phyloP scores from a whole-genome alignment of 192 early-diverging fungal species.

The Gonapodya prolifera region DNA sequence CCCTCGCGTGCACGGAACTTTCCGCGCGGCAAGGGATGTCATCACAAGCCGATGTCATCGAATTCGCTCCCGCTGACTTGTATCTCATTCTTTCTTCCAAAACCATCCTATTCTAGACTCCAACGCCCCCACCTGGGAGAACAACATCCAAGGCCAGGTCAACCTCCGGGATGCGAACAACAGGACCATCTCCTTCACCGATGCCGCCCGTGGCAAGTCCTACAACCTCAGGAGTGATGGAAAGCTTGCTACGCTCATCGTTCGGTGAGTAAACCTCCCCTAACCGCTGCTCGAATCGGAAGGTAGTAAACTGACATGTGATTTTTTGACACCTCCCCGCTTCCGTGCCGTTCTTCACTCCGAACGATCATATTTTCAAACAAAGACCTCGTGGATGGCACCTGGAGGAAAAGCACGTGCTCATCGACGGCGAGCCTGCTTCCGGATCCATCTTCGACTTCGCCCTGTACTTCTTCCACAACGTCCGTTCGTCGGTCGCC shows the following conservation, averaged over 20 bases:
- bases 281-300: too few relatives aligned
- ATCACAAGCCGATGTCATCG: background rate
- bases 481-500: slow-evolving; percentile 68
- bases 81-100: too few relatives aligned
- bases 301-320: background rate
- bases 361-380: slow-evolving; percentile 2
- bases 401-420: slow-evolving; percentile 90
- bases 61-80: too few relatives aligned
- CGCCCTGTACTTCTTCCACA: slow-evolving; percentile 98
- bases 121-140: slow-evolving; percentile 94
- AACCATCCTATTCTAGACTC: slow-evolving; percentile 54
- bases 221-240: slow-evolving; percentile 85
- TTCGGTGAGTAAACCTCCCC: slow-evolving; percentile 41
- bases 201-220: slow-evolving; percentile 73
- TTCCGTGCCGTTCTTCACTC: background rate
- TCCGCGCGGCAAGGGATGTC: background rate
- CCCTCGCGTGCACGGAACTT: background rate
- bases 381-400: slow-evolving; percentile 94
- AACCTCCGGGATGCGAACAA: slow-evolving; percentile 90
- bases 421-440: slow-evolving; percentile 78
- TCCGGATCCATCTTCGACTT: slow-evolving; percentile 99
- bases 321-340: background rate
- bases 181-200: slow-evolving; percentile 74
- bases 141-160: slow-evolving; percentile 75
- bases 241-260: slow-evolving; percentile 80